Evolutionary conservation across 1,284 basidiomycete genomes (phyloP).

Genomic region (Trichosporon faecale): DNA sequence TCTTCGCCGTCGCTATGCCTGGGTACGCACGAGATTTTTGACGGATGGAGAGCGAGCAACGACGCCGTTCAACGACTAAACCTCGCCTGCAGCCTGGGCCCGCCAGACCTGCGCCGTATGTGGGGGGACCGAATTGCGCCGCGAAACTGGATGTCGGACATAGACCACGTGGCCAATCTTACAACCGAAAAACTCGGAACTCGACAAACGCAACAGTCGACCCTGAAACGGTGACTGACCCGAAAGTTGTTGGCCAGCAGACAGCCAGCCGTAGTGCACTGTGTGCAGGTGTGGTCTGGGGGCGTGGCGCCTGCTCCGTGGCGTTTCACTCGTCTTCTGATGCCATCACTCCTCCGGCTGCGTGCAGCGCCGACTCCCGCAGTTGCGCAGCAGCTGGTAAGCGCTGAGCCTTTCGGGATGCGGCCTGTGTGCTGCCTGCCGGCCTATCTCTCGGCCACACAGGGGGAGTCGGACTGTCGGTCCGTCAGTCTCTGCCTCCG

Average conservation of each 20-base stretch:
- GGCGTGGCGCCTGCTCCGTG: not conserved
- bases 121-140: not conserved
- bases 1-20: conserved; percentile 4
- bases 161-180: not conserved
- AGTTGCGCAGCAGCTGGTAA: not conserved
- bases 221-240: not conserved
- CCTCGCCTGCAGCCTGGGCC: not conserved
- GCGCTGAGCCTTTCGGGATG: not conserved
- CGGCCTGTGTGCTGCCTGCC: not conserved
- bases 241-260: not conserved
- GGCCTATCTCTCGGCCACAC: not conserved
- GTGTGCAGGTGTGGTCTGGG: not conserved
- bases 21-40: conserved; percentile 22
- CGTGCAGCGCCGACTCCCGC: not conserved
- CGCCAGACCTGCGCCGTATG: not conserved
- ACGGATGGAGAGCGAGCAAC: conserved; percentile 17
- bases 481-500: not conserved
- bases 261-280: not conserved
- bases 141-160: not conserved
- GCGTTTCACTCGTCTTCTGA: not conserved
- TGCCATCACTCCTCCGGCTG: not conserved
- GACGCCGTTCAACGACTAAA: conserved; percentile 10
- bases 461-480: not conserved
- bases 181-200: not conserved
- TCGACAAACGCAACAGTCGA: not conserved